Percentiles rank a stretch among this genome's conserved stretches.
Conservation (phyloP, 192 early-diverging fungal genomes). For the Coemansia sp. region DNA sequence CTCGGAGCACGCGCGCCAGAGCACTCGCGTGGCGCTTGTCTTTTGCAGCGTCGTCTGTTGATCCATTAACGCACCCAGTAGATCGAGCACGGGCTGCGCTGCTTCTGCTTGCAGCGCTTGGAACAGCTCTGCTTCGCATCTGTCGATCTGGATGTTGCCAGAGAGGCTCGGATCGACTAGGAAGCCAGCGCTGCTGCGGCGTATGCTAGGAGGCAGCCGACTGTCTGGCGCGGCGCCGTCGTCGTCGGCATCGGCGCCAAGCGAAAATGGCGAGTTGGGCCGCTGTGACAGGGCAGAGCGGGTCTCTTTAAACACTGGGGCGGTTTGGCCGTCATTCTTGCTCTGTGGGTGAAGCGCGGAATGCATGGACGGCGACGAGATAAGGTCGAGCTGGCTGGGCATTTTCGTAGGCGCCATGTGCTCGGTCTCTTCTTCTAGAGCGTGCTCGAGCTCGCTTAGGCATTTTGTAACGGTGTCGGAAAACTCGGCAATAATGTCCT, state of each 20-base stretch:
- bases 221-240: neutral
- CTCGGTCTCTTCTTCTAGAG: slow-evolving; percentile 56
- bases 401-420: slow-evolving; percentile 15
- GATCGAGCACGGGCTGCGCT: slow-evolving; percentile 7
- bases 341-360: slow-evolving; percentile 11
- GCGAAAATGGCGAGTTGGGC: slow-evolving; percentile 3
- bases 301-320: neutral
- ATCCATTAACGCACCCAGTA: slow-evolving; percentile 14
- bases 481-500: slow-evolving; percentile 87
- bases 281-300: neutral
- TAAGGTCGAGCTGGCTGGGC: slow-evolving; percentile 31
- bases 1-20: slow-evolving; percentile 55
- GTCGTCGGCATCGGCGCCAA: slow-evolving; percentile 12
- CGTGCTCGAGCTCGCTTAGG: slow-evolving; percentile 78
- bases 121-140: slow-evolving; percentile 50
- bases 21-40: slow-evolving; percentile 41
- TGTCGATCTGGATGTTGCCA: slow-evolving; percentile 44
- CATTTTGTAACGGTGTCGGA: slow-evolving; percentile 76
- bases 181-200: slow-evolving; percentile 26
- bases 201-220: slow-evolving; percentile 9
- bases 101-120: slow-evolving; percentile 18
- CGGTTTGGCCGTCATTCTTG: neutral
- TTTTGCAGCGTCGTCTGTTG: slow-evolving; percentile 47
- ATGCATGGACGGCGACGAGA: slow-evolving; percentile 41
- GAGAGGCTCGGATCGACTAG: slow-evolving; percentile 32